These are phyloP conservation scores for Podospora fimiseda DNA, from an alignment of 495 filamentous ascomycete species.

Conservation along the genomic window DNA sequence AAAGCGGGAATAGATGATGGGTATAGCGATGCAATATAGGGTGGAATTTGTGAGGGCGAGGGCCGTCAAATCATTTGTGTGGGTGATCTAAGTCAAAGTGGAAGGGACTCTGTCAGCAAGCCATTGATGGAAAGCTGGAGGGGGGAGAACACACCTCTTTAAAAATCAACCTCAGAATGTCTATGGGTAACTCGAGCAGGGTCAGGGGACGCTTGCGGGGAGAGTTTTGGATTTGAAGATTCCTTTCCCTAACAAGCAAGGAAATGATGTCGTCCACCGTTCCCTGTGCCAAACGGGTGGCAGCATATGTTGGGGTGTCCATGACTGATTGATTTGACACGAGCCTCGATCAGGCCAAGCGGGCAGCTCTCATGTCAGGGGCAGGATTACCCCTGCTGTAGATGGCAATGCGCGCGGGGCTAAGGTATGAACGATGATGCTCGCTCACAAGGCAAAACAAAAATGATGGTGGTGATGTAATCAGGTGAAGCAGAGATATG, in stretches of 20 bases:
- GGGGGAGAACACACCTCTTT: conserved; percentile 60
- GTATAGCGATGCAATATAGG: conserved; percentile 74
- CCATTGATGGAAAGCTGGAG: conserved; percentile 4
- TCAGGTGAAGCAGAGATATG: too few relatives aligned
- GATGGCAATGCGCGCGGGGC: background rate
- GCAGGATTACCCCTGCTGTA: conserved; percentile 4
- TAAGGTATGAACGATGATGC: background rate
- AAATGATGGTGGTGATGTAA: too few relatives aligned
- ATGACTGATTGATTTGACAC: conserved; percentile 1
- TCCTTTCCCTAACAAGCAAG: conserved; percentile 35
- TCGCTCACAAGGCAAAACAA: too few relatives aligned
- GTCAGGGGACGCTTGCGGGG: conserved; percentile 32
- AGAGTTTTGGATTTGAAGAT: conserved; percentile 34
- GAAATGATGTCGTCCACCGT: conserved; percentile 13
- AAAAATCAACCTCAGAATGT: conserved; percentile 80
- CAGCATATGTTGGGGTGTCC: conserved; percentile 1
- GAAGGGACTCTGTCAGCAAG: too few relatives aligned
- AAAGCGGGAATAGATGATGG: conserved; percentile 86
- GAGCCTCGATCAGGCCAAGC: conserved; percentile 7
- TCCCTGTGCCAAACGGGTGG: background rate
- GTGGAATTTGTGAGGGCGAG: conserved; percentile 77
- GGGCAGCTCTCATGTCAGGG: conserved; percentile 5
- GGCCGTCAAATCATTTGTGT: conserved; percentile 82
- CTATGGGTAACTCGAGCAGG: conserved; percentile 77
- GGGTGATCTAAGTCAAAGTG: conserved; percentile 55